Evolutionary conservation across 1,139 yeast species (phyloP).

Genomic region (Suhomyces kunorum): DNA sequence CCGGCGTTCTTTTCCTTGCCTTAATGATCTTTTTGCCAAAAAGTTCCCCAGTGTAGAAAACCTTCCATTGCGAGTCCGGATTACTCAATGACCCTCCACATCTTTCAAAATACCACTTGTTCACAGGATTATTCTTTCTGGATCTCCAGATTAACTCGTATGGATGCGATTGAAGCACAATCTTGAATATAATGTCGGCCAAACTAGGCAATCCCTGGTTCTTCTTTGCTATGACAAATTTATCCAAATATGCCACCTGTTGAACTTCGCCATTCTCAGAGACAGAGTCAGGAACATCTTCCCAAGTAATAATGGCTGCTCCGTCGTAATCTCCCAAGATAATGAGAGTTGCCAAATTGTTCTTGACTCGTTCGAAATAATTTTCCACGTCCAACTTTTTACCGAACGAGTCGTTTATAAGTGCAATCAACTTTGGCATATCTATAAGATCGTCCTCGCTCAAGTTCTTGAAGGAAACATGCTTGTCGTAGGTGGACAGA

Average conservation of each 20-base stretch:
- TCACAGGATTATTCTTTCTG: constrained; percentile 80
- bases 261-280: constrained; percentile 19
- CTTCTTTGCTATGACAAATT: constrained; percentile 81
- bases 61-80: constrained; percentile 60
- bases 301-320: constrained; percentile 88
- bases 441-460: constrained; percentile 54
- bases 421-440: constrained; percentile 51
- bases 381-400: constrained; percentile 61
- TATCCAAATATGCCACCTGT: constrained; percentile 74
- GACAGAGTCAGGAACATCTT: constrained; percentile 26
- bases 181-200: constrained; percentile 89
- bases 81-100: constrained; percentile 68
- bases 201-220: constrained; percentile 91
- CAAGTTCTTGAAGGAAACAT: constrained; percentile 47
- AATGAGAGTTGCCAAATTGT: constrained; percentile 70
- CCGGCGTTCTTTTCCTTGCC: constrained; percentile 20
- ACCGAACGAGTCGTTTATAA: constrained; percentile 82
- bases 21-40: constrained; percentile 39
- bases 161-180: constrained; percentile 69
- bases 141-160: constrained; percentile 88
- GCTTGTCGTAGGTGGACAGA: constrained; percentile 28
- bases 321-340: constrained; percentile 96
- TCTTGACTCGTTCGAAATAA: constrained; percentile 65
- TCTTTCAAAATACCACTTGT: constrained; percentile 96
- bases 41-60: constrained; percentile 65